Percentiles rank a stretch among this genome's conserved stretches.
Conservation (phyloP, 1,284 basidiomycete species). For the Meripilus lineatus region DNA sequence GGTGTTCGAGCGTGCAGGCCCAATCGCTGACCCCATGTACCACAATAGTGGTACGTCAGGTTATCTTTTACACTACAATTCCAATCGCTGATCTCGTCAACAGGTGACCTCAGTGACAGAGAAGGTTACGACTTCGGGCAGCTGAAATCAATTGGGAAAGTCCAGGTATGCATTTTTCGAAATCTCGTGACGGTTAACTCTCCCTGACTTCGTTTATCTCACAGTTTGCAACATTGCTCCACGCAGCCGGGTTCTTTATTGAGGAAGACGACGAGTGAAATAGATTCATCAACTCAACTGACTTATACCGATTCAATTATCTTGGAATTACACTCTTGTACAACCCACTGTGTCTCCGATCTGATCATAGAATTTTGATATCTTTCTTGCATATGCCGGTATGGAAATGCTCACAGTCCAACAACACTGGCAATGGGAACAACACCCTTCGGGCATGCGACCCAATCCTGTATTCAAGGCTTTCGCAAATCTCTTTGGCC, state of each 20-base stretch:
- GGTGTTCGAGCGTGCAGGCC: slow-evolving; percentile 78
- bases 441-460: too few relatives aligned
- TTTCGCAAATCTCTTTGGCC: too few relatives aligned
- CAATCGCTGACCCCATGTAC: slow-evolving; percentile 82
- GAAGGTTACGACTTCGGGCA: slow-evolving; percentile 79
- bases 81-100: neutral
- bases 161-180: slow-evolving; percentile 50
- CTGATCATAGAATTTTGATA: too few relatives aligned
- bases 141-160: slow-evolving; percentile 76
- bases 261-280: slow-evolving; percentile 6
- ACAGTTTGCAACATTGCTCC: slow-evolving; percentile 52
- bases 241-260: slow-evolving; percentile 47
- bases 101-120: slow-evolving; percentile 73
- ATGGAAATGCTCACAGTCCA: too few relatives aligned
- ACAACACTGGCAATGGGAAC: too few relatives aligned
- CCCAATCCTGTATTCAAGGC: too few relatives aligned
- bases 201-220: neutral
- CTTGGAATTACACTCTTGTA: too few relatives aligned
- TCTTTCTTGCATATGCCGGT: too few relatives aligned
- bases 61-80: neutral
- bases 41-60: slow-evolving; percentile 63
- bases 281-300: neutral
- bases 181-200: neutral
- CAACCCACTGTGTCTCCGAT: too few relatives aligned
- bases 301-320: too few relatives aligned